Evolutionary conservation across 345 rosid genomes (phyloP).

Genomic region (Salix koriyanagi): DNA sequence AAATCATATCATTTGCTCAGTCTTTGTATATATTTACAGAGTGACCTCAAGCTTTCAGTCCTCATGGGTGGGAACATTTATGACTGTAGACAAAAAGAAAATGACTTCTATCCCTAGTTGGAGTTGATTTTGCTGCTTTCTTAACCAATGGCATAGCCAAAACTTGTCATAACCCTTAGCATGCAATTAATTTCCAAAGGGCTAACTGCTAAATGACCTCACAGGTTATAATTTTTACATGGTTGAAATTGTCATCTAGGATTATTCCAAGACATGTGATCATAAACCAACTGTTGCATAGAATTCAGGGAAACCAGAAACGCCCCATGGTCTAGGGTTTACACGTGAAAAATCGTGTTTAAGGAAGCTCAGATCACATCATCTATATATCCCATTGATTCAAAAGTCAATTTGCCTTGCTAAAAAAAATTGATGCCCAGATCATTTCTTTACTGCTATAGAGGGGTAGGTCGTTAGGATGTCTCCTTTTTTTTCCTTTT

Average conservation of each 20-base stretch:
- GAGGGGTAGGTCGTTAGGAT: not conserved
- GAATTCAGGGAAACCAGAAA: constrained; percentile 1
- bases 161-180: not conserved
- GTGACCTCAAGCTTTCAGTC: not conserved
- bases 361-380: not conserved
- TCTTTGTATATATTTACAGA: not conserved
- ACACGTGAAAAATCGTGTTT: not conserved
- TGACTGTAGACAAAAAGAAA: not conserved
- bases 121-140: not conserved
- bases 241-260: not conserved
- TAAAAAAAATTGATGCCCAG: not conserved
- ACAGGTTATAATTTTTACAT: not conserved
- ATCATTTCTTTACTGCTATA: not conserved
- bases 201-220: not conserved
- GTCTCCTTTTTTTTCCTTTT: not conserved
- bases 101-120: not conserved
- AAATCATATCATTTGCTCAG: constrained; percentile 16
- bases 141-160: not conserved
- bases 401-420: not conserved
- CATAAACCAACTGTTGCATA: not conserved
- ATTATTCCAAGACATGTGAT: not conserved
- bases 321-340: not conserved
- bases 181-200: not conserved
- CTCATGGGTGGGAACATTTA: not conserved
- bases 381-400: not conserved